phyloP scores from a whole-genome alignment of 768 basidiomycete genomes.

The Pluteus cervinus region DNA sequence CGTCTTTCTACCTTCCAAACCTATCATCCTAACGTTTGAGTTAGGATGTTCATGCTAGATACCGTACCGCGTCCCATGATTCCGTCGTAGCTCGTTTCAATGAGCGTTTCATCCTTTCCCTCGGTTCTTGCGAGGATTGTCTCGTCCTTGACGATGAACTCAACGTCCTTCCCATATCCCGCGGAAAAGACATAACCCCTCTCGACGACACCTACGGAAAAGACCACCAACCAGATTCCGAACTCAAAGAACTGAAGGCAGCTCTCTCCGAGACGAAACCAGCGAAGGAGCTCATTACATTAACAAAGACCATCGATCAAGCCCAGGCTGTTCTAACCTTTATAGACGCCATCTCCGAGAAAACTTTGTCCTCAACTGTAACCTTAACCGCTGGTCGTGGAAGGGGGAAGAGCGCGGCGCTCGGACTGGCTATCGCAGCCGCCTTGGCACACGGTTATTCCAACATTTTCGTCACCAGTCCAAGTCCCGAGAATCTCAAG shows the following conservation, averaged over 20 bases:
- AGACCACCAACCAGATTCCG: conserved; percentile 41
- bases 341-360: conserved; percentile 88
- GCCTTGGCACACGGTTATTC: conserved; percentile 92
- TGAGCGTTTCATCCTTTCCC: conserved; percentile 96
- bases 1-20: conserved; percentile 7
- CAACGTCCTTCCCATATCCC: conserved; percentile 93
- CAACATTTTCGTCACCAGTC: conserved; percentile 97
- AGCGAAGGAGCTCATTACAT: conserved; percentile 82
- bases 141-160: conserved; percentile 96
- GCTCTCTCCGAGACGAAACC: conserved; percentile 79
- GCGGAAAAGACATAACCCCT: conserved; percentile 85
- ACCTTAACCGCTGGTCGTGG: conserved; percentile 93
- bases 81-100: conserved; percentile 93
- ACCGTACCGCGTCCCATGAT: conserved; percentile 88
- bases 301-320: conserved; percentile 91
- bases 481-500: conserved; percentile 95
- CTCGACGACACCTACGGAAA: conserved; percentile 39
- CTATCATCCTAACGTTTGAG: not conserved
- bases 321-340: conserved; percentile 93
- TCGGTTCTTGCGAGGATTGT: conserved; percentile 89
- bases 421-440: conserved; percentile 92
- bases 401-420: conserved; percentile 92
- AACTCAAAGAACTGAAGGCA: conserved; percentile 75
- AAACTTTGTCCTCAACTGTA: conserved; percentile 90
- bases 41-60: conserved; percentile 95